These are phyloP conservation scores for Leccinum subspadiceum DNA, from an alignment of 1,284 basidiomycete species.

Conservation along the genomic window DNA sequence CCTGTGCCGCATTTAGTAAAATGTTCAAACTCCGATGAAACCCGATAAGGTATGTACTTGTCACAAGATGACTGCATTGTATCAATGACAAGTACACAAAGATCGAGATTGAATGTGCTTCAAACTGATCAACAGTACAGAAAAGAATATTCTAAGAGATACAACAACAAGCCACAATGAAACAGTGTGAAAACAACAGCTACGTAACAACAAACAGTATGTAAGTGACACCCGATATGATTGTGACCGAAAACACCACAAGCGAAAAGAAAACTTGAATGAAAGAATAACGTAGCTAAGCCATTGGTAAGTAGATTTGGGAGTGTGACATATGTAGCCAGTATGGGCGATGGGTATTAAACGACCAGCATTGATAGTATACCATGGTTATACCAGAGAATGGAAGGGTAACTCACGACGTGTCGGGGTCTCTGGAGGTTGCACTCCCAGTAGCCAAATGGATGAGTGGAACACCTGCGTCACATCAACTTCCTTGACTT, in stretches of 20 bases:
- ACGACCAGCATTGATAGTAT: slow-evolving; percentile 29
- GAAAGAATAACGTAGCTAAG: slow-evolving; percentile 9
- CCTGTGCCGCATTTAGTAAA: too few species aligned
- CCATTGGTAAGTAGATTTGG: slow-evolving; percentile 14
- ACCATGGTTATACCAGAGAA: slow-evolving; percentile 7
- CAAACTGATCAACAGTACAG: not conserved
- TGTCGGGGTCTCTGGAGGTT: not conserved
- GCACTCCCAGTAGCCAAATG: not conserved
- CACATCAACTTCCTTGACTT: not conserved
- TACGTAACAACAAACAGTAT: slow-evolving; percentile 3
- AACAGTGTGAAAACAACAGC: slow-evolving; percentile 6
- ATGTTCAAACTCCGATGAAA: too few species aligned
- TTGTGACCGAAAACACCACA: slow-evolving; percentile 1
- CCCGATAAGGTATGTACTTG: too few species aligned
- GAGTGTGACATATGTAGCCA: slow-evolving; percentile 13
- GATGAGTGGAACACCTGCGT: not conserved
- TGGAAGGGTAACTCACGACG: not conserved
- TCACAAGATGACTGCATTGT: too few species aligned
- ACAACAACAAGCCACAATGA: slow-evolving; percentile 10
- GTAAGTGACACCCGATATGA: slow-evolving; percentile 13
- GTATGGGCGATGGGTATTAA: slow-evolving; percentile 29
- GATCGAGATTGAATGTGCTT: not conserved
- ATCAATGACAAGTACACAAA: not conserved
- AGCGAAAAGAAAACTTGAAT: not conserved
- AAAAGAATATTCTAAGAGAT: slow-evolving; percentile 2